Percentiles rank a stretch among this genome's conserved stretches.
phyloP scores from a whole-genome alignment of 805 yeast genomes.

The Babjeviella inositovora region DNA sequence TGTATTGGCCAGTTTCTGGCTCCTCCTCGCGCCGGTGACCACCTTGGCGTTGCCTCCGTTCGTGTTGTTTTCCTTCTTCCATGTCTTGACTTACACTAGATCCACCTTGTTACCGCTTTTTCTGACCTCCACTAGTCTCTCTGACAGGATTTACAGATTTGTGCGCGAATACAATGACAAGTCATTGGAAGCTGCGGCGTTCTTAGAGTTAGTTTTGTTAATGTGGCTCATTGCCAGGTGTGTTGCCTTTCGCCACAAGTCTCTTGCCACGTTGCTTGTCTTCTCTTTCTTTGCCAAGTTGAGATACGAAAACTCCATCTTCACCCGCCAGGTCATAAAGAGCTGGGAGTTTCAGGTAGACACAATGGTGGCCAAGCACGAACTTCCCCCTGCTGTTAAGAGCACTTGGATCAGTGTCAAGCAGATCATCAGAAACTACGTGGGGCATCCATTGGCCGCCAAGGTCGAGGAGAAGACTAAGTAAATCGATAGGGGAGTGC shows the following conservation, averaged over 20 bases:
- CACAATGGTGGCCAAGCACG: constrained; percentile 32
- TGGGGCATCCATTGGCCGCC: constrained; percentile 3
- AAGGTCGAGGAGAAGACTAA: constrained; percentile 1
- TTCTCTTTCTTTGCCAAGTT: constrained; percentile 42
- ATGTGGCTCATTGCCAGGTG: constrained; percentile 31
- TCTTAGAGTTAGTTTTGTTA: constrained; percentile 29
- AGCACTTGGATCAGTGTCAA: constrained; percentile 33
- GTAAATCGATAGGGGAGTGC: no score
- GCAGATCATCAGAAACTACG: constrained; percentile 7
- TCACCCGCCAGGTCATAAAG: constrained; percentile 55
- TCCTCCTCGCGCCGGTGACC: constrained; percentile 39
- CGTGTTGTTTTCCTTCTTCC: constrained; percentile 67
- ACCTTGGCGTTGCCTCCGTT: constrained; percentile 58
- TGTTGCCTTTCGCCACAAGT: constrained; percentile 41
- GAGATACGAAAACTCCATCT: constrained; percentile 61
- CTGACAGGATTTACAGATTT: constrained; percentile 19
- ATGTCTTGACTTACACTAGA: constrained; percentile 56
- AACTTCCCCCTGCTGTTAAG: constrained; percentile 37
- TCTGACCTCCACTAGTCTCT: constrained; percentile 7
- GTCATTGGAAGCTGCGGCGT: constrained; percentile 44
- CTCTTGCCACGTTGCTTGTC: constrained; percentile 47
- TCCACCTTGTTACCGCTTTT: constrained; percentile 44
- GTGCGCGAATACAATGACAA: constrained; percentile 38
- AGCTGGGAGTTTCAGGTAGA: constrained; percentile 53
- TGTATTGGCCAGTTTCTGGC: constrained; percentile 34